phyloP scores from a whole-genome alignment of 768 basidiomycete species.

The Candolleomyces aberdarensis region DNA sequence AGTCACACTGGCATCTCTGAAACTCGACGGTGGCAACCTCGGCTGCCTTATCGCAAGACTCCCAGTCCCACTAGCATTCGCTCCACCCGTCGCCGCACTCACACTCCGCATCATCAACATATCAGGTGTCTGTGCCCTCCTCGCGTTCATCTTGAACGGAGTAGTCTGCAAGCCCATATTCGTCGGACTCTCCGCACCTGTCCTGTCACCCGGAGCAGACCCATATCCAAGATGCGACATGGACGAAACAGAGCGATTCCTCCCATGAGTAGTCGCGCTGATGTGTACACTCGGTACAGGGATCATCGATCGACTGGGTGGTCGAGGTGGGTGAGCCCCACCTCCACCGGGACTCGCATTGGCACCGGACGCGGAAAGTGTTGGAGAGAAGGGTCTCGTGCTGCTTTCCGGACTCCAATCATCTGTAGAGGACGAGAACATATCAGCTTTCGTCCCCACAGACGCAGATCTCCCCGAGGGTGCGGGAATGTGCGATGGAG shows the following conservation, averaged over 20 bases:
- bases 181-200: constrained; percentile 14
- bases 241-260: constrained; percentile 54
- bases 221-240: constrained; percentile 55
- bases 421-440: background rate
- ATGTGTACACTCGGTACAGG: constrained; percentile 74
- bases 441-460: constrained; percentile 39
- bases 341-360: constrained; percentile 41
- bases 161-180: background rate
- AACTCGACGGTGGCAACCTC: constrained; percentile 73
- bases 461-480: constrained; percentile 40
- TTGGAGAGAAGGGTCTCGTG: constrained; percentile 60
- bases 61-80: constrained; percentile 2
- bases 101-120: constrained; percentile 21
- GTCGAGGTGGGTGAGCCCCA: constrained; percentile 57
- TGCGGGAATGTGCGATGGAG: constrained; percentile 75
- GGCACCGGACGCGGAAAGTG: constrained; percentile 47
- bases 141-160: constrained; percentile 5
- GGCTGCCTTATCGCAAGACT: constrained; percentile 23
- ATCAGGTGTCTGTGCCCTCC: constrained; percentile 66
- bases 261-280: constrained; percentile 51
- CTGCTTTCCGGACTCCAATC: constrained; percentile 6
- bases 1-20: constrained; percentile 47
- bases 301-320: constrained; percentile 82
- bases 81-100: constrained; percentile 40
- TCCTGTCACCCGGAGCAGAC: background rate